Evolutionary conservation across 371 early-diverging fungal species (phyloP), one percentile per base, ranked within the genome.

Genomic region (Chytridiales sp.): DNA sequence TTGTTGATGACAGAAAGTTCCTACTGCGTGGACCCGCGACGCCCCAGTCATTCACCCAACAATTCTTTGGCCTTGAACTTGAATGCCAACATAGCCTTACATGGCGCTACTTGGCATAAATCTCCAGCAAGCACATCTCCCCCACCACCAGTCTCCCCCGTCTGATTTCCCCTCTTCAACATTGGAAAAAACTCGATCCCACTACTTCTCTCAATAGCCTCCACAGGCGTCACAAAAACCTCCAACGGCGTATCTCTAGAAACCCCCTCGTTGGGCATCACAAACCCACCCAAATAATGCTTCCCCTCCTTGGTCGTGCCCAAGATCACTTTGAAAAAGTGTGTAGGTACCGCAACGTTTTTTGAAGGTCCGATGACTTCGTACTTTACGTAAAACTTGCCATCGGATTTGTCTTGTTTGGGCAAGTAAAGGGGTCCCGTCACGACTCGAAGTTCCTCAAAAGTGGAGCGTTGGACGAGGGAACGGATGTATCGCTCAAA

Each of bases 341-440:
- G 94, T 3, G 94, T 94, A 3, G 96, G 95, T 1, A 95, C 96
- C 9, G 91, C 92, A 19, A 90, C 85, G 51, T 91, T 91, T 53
- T 92, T 91, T 24, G 91, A 87, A 47, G 84, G 80, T 2, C 95
- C 95, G 48, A 95, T 89, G 47, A 94, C 86, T 73, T 95, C 87
- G 62, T 94, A 92, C 49, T 86, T 86, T 34, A 94, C 88, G 56
- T 88, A 87, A 31, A 15, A 58, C 42, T 62, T 67, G 27, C 71
- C 69, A 43, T 69, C 69, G 15, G 19, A 47, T 29, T 1, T 35
- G 27, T 64, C 70, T n/a, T 31, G n/a, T 29, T 65, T 64, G 6
- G 75, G 72, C 9, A 75, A 48, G 44, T 58, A 75, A 39, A 75
- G 38, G 3, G 75, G 75, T 13, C 75, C 75, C 2, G 72, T 75